Evolutionary conservation across 495 filamentous ascomycete species (phyloP), one percentile per base, ranked within the genome.

Genomic region (Margaritispora aquatica): DNA sequence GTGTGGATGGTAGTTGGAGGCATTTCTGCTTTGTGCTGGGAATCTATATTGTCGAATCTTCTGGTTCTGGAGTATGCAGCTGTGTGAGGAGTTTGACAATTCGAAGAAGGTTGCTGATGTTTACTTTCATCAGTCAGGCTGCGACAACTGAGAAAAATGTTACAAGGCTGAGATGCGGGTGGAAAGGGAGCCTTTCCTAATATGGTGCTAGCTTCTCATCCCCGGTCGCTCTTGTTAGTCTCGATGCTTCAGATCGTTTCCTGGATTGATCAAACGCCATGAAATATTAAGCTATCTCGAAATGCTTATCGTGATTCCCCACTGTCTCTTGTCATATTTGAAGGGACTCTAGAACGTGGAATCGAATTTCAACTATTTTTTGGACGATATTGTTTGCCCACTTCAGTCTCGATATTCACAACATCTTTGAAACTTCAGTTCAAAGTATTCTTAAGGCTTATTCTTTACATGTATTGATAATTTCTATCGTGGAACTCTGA

Each of bases 1-100:
- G 63, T 59, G 48, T 68, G 73, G 20, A 87, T 74, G 20, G 74
- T 65, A 2, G 70, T 71, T 21, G 69, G 68, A 31, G 65, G 66
- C 72, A 74, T 74, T 26, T 13, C 47, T 50, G 21, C 51, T 44
- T 7, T 44, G 17, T 15, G 17, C 2, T 2, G 17, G 19, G 17
- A 17, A 44, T 9, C 10, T n/a, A n/a, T 44, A 2, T 7, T n/a
- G 3, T 44, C 17, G 17, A 44, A n/a, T 44, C n/a, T n/a, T n/a
- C n/a, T n/a, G n/a, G n/a, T n/a, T n/a, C n/a, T n/a, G n/a, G n/a
- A n/a, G n/a, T n/a, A n/a, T n/a, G n/a, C n/a, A n/a, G n/a, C n/a
- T n/a, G n/a, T n/a, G n/a, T 44, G 38, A 7, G 38, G 15, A 44
- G 38, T 3, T 44, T 44, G 17, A 44, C 2, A 51, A 36, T 47